Base-by-base conservation (phyloP, 2,329 filamentous ascomycete species). In the Pestalotiopsis fici region DNA sequence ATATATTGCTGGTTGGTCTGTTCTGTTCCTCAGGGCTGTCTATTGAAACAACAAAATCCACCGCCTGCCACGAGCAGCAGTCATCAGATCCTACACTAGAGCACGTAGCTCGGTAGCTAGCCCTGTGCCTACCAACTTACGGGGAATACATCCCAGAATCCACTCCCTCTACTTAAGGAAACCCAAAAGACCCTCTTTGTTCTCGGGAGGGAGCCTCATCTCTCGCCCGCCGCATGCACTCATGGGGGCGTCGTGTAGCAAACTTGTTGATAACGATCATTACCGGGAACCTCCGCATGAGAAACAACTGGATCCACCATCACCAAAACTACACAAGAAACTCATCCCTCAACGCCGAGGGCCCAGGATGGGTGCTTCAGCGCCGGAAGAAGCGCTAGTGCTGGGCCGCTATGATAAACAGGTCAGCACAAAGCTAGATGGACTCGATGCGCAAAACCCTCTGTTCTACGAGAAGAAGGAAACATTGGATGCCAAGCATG, bases 221-320 rank as follows among this genome's bases (percentile, higher is more conserved):
- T 15, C 55, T 55, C 28, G n/a, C 43, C 64, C 59, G 59, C 37
- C 25, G 55, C 43, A 69, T 74, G 69, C 69, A 39, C 73, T 66
- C 66, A 77, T 76, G 74, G 74, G 74, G 61, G 64, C 28, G 11
- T 31, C 70, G 12, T 75, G 73, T 63, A 71, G 71, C 67, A 71
- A 60, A 15, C 35, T 70, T 50, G 18, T 50, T 65, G 66, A 74
- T 72, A 75, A 71, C 69, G 71, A 69, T 65, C 61, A 66, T 37
- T 64, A 72, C 65, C 69, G 70, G 59, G 71, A 72, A 59, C 70
- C 73, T 47, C 61, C 72, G 55, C 63, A 70, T 70, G 72, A 73
- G 60, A 74, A 74, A 28, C 43, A 39, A 66, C 43, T 60, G 59
- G 59, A 67, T 71, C 11, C 64, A 69, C 39, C 66, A 66, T 18